Evolutionary conservation across 192 early-diverging fungal genomes (phyloP).

Genomic region (Coemansia nantahalensis): DNA sequence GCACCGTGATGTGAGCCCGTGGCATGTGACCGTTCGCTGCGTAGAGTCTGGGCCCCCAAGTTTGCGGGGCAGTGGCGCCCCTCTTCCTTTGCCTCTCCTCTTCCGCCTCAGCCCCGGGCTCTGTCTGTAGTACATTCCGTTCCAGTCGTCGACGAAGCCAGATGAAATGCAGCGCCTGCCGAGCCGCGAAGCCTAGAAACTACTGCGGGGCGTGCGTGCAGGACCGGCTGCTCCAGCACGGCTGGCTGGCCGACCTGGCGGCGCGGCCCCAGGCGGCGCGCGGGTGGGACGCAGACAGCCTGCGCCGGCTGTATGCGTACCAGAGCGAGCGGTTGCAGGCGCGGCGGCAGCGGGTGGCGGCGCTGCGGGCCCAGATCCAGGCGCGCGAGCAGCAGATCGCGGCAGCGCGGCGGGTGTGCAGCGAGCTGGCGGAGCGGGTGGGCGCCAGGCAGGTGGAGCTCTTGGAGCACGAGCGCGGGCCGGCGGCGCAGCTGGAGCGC

Average conservation of each 20-base stretch:
- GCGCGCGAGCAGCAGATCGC: slow-evolving; percentile 31
- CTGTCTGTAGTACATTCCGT: too few relatives aligned
- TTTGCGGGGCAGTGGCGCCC: too few relatives aligned
- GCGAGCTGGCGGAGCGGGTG: background rate
- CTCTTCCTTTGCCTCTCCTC: too few relatives aligned
- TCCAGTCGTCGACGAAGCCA: too few relatives aligned
- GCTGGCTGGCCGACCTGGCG: slow-evolving; percentile 18
- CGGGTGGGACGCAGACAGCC: background rate
- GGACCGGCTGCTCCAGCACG: slow-evolving; percentile 38
- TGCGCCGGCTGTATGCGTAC: slow-evolving; percentile 29
- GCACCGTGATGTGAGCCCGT: too few relatives aligned
- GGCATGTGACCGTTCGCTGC: too few relatives aligned
- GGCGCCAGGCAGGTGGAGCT: slow-evolving; percentile 7
- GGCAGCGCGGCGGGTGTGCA: slow-evolving; percentile 15
- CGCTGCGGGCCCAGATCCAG: slow-evolving; percentile 17
- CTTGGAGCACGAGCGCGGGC: slow-evolving; percentile 4
- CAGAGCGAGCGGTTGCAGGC: too few relatives aligned
- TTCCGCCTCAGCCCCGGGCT: too few relatives aligned
- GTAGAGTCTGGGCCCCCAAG: too few relatives aligned
- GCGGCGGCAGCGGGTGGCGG: slow-evolving; percentile 22
- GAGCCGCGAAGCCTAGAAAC: slow-evolving; percentile 12
- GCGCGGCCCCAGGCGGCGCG: background rate
- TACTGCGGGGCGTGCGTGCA: slow-evolving; percentile 46
- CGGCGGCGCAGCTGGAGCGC: background rate
- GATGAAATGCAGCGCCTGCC: slow-evolving; percentile 53